phyloP scores from a whole-genome alignment of 2,329 filamentous ascomycete genomes.

The Exophiala dermatitidis region DNA sequence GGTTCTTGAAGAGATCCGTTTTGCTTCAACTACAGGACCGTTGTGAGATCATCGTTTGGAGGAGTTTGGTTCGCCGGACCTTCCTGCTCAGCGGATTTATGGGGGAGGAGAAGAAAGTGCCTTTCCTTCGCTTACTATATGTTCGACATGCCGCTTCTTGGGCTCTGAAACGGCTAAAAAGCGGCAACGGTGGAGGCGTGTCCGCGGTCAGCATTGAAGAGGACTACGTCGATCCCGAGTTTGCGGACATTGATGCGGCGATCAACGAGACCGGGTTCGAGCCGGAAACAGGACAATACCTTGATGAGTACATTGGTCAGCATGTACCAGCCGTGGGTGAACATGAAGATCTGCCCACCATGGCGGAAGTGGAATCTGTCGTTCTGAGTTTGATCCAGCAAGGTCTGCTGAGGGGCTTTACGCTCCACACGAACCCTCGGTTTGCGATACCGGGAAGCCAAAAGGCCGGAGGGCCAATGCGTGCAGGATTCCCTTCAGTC shows the following conservation, averaged over 20 bases:
- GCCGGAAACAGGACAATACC: slow-evolving; percentile 17
- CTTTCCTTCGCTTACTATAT: slow-evolving; percentile 66
- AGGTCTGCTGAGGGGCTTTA: slow-evolving; percentile 73
- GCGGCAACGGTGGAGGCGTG: slow-evolving; percentile 25
- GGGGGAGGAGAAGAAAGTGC: slow-evolving; percentile 55
- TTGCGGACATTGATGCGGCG: slow-evolving; percentile 34
- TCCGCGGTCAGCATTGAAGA: slow-evolving; percentile 16
- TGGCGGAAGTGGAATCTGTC: slow-evolving; percentile 66
- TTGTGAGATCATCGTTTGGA: slow-evolving; percentile 76
- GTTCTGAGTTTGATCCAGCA: slow-evolving; percentile 71
- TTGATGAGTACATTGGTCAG: slow-evolving; percentile 19
- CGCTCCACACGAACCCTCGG: slow-evolving; percentile 66
- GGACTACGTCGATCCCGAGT: slow-evolving; percentile 33
- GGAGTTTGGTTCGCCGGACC: slow-evolving; percentile 67
- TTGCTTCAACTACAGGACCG: slow-evolving; percentile 68
- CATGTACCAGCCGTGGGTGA: slow-evolving; percentile 2
- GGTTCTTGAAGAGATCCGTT: slow-evolving; percentile 69
- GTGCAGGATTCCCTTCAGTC: slow-evolving; percentile 67
- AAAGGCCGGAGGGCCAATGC: slow-evolving; percentile 55
- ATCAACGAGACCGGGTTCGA: slow-evolving; percentile 25
- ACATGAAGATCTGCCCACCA: slow-evolving; percentile 31
- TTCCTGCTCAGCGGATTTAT: slow-evolving; percentile 71
- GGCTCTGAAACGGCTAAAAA: slow-evolving; percentile 27
- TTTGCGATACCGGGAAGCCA: slow-evolving; percentile 72
- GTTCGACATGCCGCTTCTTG: slow-evolving; percentile 58